Conservation (phyloP, 2,329 filamentous ascomycete genomes). For the Penicillium sp. region DNA sequence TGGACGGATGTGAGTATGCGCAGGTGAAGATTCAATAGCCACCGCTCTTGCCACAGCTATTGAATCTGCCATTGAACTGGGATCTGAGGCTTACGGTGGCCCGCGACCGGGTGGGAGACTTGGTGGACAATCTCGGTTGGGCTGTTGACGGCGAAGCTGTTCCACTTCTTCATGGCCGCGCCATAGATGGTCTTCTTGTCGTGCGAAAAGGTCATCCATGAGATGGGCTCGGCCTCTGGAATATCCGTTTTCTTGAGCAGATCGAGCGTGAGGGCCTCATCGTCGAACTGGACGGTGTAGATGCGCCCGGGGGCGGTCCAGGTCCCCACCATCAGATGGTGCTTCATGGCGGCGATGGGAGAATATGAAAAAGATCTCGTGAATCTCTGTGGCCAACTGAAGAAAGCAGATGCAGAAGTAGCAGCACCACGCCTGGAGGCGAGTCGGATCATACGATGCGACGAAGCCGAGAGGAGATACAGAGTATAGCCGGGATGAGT, state of each 20-base stretch:
- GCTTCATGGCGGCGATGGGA: conserved; percentile 65
- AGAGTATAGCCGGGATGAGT: conserved; percentile 14
- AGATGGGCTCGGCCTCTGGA: conserved; percentile 82
- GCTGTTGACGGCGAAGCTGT: conserved; percentile 75
- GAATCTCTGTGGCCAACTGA: too few relatives aligned
- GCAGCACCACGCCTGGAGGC: too few relatives aligned
- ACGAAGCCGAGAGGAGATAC: conserved; percentile 13
- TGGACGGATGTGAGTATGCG: too few relatives aligned
- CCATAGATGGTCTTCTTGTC: conserved; percentile 83
- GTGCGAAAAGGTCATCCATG: conserved; percentile 93
- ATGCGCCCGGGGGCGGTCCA: conserved; percentile 90
- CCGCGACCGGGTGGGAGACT: conserved; percentile 73
- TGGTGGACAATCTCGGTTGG: conserved; percentile 77
- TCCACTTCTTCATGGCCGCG: conserved; percentile 92
- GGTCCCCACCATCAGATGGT: conserved; percentile 90
- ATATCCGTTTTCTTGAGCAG: conserved; percentile 82
- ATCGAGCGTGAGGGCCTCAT: conserved; percentile 73
- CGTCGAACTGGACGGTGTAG: conserved; percentile 86
- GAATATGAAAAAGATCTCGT: conserved; percentile 18
- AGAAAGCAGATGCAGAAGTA: conserved; percentile 9
- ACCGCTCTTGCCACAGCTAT: too few relatives aligned
- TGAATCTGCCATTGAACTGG: too few relatives aligned
- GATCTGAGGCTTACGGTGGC: conserved; percentile 62
- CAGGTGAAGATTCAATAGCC: too few relatives aligned
- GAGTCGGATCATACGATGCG: conserved; percentile 21